phyloP scores from a whole-genome alignment of 208 protist genomes.

The Naegleria lovaniensis region DNA sequence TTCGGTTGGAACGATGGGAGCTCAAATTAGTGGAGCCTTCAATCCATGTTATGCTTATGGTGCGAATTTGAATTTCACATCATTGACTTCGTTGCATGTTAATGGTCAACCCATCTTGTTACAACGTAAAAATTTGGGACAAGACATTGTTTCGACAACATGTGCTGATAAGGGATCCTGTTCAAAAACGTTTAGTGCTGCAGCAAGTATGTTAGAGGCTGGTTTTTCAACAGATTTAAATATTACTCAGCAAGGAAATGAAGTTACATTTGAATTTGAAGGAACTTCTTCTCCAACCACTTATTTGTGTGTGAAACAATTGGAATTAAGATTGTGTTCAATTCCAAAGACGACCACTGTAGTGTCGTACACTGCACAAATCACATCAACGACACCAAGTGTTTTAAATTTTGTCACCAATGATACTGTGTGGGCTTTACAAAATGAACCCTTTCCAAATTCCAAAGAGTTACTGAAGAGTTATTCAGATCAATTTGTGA shows the following conservation, averaged over 20 bases:
- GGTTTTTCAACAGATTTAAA: background rate
- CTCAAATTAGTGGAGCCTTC: background rate
- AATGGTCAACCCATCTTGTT: background rate
- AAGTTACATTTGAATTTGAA: background rate
- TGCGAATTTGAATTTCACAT: background rate
- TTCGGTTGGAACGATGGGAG: background rate
- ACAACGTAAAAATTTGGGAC: background rate
- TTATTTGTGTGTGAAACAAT: background rate
- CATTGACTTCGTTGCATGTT: background rate
- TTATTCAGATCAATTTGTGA: background rate
- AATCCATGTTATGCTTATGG: background rate
- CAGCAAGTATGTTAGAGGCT: background rate
- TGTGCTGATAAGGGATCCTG: background rate
- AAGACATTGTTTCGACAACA: background rate
- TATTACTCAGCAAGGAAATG: background rate
- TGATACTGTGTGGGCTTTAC: no score
- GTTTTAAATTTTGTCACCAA: no score
- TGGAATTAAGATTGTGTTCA: background rate
- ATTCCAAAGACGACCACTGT: background rate
- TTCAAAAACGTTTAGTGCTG: background rate
- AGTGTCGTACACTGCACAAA: no score
- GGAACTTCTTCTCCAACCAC: background rate
- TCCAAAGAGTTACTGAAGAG: background rate
- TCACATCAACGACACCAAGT: no score
- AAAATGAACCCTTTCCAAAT: no score